phyloP scores from a whole-genome alignment of 352 stramenopile species.

The Pythium apleroticum region DNA sequence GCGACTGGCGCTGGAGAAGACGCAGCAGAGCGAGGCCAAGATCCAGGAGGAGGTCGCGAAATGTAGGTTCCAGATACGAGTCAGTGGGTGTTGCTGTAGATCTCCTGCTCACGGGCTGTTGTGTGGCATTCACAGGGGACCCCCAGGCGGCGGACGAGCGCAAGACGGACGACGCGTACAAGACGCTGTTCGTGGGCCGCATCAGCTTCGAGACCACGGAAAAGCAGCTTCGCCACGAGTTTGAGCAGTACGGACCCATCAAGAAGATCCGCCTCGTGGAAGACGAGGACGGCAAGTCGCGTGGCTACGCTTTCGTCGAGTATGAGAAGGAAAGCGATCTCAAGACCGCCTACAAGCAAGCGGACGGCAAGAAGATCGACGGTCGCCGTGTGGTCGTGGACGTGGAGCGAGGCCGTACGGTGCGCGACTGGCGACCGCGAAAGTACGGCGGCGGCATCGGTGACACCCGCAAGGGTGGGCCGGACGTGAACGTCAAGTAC shows the following conservation, averaged over 20 bases:
- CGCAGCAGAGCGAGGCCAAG: conserved; percentile 59
- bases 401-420: conserved; percentile 97
- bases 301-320: conserved; percentile 98
- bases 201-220: conserved; percentile 98
- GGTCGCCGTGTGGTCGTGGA: conserved; percentile 96
- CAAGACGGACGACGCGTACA: conserved; percentile 93
- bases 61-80: conserved; percentile 34
- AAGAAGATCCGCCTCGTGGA: conserved; percentile 89
- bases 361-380: conserved; percentile 96
- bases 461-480: conserved; percentile 75
- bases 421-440: conserved; percentile 95
- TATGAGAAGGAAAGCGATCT: conserved; percentile 97
- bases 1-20: conserved; percentile 57
- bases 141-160: conserved; percentile 53
- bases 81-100: conserved; percentile 2
- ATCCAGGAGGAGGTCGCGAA: conserved; percentile 58
- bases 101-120: background rate
- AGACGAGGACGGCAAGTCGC: conserved; percentile 89
- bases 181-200: conserved; percentile 97
- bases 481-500: conserved; percentile 87
- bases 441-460: conserved; percentile 95
- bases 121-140: conserved; percentile 40
- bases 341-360: conserved; percentile 93
- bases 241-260: conserved; percentile 93
- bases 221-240: conserved; percentile 95